Evolutionary conservation across 1,139 yeast genomes (phyloP), one percentile per base, ranked within the genome.

Genomic region (Yamadazyma friedrichii): DNA sequence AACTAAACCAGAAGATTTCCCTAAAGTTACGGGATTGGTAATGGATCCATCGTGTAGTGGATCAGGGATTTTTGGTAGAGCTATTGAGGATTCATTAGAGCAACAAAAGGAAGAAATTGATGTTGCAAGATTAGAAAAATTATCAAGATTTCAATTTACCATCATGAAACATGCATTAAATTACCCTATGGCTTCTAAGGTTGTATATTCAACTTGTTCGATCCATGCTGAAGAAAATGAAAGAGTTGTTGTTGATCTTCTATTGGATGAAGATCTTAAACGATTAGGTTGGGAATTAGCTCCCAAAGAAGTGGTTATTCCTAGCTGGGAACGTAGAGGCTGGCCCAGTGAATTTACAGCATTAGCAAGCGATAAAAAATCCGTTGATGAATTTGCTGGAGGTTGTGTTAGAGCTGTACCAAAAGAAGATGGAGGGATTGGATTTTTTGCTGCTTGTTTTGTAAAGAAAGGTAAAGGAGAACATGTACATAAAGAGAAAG

Each of bases 11-110:
- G 52, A 54, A 1, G 85, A 84, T 39, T 86, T 74, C 47, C 65
- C 74, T 0, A 70, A 77, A 17, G 87, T 88, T 4, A 82, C 88
- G 0, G 96, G 95, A 0, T 65, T 93, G 36, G 74, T 94, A 6
- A 95, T 94, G 2, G 99, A 93, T 61, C 99, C 99, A 0, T 88
- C 97, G 4, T 93, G 99, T 60, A 88, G 96, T 27, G 99, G 99
- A 1, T 86, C 95, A 37, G 99, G 99, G 4, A 93, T 93, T 38
- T 93, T 91, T 65, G 97, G 97, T 9, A 71, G 97, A 36, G 88
- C 84, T 0, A 49, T 68, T 31, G 80, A 77, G 47, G 86, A 80
- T 48, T 70, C 69, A 43, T 33, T 40, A 11, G 52, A 73, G 59
- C 49, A 65, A 57, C 53, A 71, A 54, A 52, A 68, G 54, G 76